These are phyloP conservation scores for Sequoiadendron giganteum DNA, from an alignment of 75 land plant genomes.

Conservation along the genomic window DNA sequence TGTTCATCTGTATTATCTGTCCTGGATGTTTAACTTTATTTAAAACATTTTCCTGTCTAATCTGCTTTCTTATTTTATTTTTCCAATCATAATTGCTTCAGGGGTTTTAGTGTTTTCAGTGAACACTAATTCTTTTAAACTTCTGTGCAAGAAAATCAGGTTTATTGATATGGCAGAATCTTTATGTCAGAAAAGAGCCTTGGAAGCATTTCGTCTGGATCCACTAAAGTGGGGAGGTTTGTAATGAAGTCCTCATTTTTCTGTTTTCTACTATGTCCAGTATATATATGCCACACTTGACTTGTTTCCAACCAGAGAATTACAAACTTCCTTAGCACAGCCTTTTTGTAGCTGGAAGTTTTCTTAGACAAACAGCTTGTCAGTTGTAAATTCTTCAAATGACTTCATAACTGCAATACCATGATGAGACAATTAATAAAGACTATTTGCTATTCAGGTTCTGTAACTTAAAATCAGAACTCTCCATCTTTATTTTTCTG, in stretches of 20 bases:
- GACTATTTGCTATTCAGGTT: not conserved
- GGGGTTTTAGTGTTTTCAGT: not conserved
- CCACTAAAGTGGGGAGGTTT: constrained; percentile 84
- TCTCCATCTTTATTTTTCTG: not conserved
- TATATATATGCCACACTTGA: not conserved
- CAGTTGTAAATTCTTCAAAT: not conserved
- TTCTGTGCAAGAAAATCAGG: constrained; percentile 13
- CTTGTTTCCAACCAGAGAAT: not conserved
- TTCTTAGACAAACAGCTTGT: not conserved
- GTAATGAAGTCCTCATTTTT: not conserved
- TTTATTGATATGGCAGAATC: constrained; percentile 73
- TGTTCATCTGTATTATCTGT: constrained; percentile 42
- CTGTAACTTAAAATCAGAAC: not conserved
- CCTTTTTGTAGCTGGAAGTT: not conserved
- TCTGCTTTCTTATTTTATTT: not conserved
- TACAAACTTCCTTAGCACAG: not conserved
- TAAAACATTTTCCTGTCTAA: not conserved
- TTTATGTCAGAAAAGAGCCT: constrained; percentile 75
- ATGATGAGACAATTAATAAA: not conserved
- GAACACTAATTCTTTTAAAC: not conserved
- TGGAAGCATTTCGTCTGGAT: constrained; percentile 70
- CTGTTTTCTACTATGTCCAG: not conserved
- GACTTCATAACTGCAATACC: not conserved
- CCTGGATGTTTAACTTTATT: constrained; percentile 33
- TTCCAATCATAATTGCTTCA: not conserved